Percentiles rank a stretch among this genome's conserved stretches.
These are phyloP conservation scores for Quercus phellos DNA, from an alignment of 331 rosid species.

Conservation along the genomic window DNA sequence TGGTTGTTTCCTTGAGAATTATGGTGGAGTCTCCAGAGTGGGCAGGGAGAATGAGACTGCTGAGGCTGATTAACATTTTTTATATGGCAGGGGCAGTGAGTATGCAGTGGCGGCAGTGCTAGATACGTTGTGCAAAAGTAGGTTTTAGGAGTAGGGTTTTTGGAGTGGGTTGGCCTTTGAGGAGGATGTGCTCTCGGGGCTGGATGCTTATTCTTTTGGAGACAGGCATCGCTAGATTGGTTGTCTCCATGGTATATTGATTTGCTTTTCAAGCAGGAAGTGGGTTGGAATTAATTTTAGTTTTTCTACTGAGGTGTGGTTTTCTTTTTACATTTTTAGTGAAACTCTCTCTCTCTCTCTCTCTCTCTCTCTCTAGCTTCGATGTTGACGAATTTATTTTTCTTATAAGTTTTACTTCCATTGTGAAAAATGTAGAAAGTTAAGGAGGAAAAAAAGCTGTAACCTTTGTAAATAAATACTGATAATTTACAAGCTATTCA, in stretches of 20 bases:
- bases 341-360: slow-evolving; percentile 28
- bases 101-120: slow-evolving; percentile 38
- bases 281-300: slow-evolving; percentile 43
- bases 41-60: slow-evolving; percentile 28
- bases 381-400: slow-evolving; percentile 39
- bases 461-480: slow-evolving; percentile 69
- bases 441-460: slow-evolving; percentile 39
- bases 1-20: slow-evolving; percentile 23
- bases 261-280: slow-evolving; percentile 43
- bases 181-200: slow-evolving; percentile 40
- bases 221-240: slow-evolving; percentile 46
- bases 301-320: slow-evolving; percentile 38
- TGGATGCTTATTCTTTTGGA: slow-evolving; percentile 79
- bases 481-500: slow-evolving; percentile 50
- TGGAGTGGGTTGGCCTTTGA: slow-evolving; percentile 43
- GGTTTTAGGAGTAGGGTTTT: slow-evolving; percentile 57
- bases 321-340: slow-evolving; percentile 30
- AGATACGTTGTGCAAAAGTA: slow-evolving; percentile 40
- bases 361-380: slow-evolving; percentile 31
- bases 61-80: slow-evolving; percentile 23
- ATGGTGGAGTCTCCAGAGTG: slow-evolving; percentile 25
- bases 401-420: slow-evolving; percentile 27
- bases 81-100: slow-evolving; percentile 31
- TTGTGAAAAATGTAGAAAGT: slow-evolving; percentile 52
- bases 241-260: slow-evolving; percentile 65